Conservation (phyloP, 306 rosid species). For the Prinsepia uniflora region DNA sequence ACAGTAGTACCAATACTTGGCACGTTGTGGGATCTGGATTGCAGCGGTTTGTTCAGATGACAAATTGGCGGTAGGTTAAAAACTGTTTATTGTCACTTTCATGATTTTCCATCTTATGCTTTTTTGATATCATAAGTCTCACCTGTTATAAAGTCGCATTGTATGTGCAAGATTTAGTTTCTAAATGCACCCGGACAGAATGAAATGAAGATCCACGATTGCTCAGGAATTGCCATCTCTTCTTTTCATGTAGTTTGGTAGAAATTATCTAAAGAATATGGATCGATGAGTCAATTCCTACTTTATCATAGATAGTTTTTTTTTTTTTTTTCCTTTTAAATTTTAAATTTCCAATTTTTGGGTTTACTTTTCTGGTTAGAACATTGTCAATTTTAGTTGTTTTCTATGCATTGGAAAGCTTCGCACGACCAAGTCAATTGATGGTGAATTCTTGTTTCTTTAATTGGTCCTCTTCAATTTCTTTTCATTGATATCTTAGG, state of each 20-base stretch:
- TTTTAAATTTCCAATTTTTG: neutral
- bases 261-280: neutral
- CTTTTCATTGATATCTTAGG: neutral
- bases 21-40: slow-evolving; percentile 79
- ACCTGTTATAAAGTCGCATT: slow-evolving; percentile 16
- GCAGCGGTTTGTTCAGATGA: slow-evolving; percentile 95
- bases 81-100: slow-evolving; percentile 10
- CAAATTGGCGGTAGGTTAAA: slow-evolving; percentile 80
- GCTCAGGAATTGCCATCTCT: neutral
- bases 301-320: neutral
- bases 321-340: neutral
- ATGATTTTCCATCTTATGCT: slow-evolving; percentile 5
- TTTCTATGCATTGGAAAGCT: neutral
- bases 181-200: neutral
- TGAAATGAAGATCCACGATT: neutral
- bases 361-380: neutral
- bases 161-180: neutral
- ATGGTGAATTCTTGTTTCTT: neutral
- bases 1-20: slow-evolving; percentile 57
- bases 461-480: neutral
- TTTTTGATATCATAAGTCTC: neutral
- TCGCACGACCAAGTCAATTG: neutral
- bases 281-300: neutral
- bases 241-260: neutral
- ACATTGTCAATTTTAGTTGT: neutral